Base-by-base conservation (phyloP, 2,329 filamentous ascomycete species). In the Colletotrichum sansevieriae region DNA sequence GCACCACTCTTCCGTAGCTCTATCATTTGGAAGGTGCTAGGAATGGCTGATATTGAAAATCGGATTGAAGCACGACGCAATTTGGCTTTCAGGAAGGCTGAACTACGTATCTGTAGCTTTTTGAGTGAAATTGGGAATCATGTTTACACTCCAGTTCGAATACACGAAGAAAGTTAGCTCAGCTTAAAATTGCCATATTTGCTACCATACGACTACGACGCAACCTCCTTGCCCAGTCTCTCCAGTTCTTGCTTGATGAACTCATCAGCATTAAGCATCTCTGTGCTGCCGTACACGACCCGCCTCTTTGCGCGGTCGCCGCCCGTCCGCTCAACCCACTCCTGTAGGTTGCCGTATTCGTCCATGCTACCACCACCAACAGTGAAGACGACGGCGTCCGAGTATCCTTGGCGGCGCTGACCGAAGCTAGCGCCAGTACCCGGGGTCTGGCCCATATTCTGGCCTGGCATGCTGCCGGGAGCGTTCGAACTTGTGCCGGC, bases 341-440 rank as follows among this genome's bases (percentile, higher is more conserved):
- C 96, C 78, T 97, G 94, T 77, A 99, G 79, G 79, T 99, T 99
- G 20, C 95, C 95, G 78, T 98, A 99, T 79, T 99, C 96, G 74
- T 99, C 96, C 93, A 99, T 98, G 77, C 94, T 98, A 47, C 96
- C 96, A 54, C 97, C 96, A 4, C 96, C 96, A 3, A 97, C 94
- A 0, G 93, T 95, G 77, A 98, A 97, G n/a, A 97, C 93, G 63
- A 97, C 91, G 1, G 94, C 93, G 75, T 97, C 95, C 56, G 89
- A 92, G 79, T 95, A 98, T 0, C 93, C 94, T 76, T 97, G 95
- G 63, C 95, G 85, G 69, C 94, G 84, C 80, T 98, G 95, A 1
- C 95, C 96, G 79, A 98, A 98, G 63, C 90, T 97, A 7, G 94
- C 95, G 39, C 88, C 87, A 25, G 91, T 93, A 3, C 94, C 94